Evolutionary conservation across 495 filamentous ascomycete species (phyloP).

Genomic region (Aspergillus panamensis): DNA sequence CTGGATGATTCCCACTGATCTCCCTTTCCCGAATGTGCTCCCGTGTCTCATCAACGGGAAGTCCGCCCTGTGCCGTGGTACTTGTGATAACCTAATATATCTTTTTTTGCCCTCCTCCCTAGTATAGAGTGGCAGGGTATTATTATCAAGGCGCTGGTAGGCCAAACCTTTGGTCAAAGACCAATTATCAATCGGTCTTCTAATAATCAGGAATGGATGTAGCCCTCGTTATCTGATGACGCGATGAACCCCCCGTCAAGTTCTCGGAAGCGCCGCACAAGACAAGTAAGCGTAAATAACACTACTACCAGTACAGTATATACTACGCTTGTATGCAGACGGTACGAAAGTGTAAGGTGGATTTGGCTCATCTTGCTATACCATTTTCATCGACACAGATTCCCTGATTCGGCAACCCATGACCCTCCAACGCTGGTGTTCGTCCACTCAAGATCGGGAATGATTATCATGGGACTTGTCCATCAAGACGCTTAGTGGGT

Average conservation of each 20-base stretch:
- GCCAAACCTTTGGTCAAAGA: no score
- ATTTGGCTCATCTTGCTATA: not conserved
- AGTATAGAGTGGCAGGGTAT: no score
- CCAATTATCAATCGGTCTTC: no score
- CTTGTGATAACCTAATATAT: constrained; percentile 5
- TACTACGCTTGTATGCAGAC: not conserved
- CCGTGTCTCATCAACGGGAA: constrained; percentile 27
- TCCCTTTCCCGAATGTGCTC: constrained; percentile 31
- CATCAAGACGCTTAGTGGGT: constrained; percentile 11
- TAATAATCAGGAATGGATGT: not conserved
- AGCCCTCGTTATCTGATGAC: not conserved
- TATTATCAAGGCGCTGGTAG: no score
- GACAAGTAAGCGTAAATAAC: not conserved
- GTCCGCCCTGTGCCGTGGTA: constrained; percentile 27
- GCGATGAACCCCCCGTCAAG: constrained; percentile 1
- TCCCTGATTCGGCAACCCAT: constrained; percentile 2
- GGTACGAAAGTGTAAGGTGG: not conserved
- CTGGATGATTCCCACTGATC: constrained; percentile 39
- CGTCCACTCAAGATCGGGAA: constrained; percentile 12
- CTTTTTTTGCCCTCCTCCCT: not conserved
- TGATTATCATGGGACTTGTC: constrained; percentile 23
- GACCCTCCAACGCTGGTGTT: not conserved
- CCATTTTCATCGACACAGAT: constrained; percentile 9
- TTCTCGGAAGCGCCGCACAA: constrained; percentile 6
- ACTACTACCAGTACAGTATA: not conserved